These are phyloP conservation scores for Asterella californica DNA, from an alignment of 225 moss, liverwort and hornwort genomes.

Conservation along the genomic window DNA sequence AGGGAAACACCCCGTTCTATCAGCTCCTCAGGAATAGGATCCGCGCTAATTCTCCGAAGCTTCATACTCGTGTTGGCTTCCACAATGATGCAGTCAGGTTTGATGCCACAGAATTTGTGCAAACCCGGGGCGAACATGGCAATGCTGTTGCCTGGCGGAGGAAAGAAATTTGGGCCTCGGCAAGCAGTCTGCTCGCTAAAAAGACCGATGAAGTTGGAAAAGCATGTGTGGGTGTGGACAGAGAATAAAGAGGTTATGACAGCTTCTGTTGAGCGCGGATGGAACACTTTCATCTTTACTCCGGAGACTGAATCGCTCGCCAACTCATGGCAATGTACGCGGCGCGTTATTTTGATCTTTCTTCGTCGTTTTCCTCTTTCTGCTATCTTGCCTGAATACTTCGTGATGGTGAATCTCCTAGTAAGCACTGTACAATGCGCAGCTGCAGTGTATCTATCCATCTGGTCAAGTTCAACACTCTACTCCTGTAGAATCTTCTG, in stretches of 20 bases:
- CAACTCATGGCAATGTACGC: conserved; percentile 59
- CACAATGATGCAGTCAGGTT: not conserved
- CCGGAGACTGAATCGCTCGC: conserved; percentile 64
- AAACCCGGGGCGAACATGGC: not conserved
- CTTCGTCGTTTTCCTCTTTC: too few species aligned
- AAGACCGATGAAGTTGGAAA: conserved; percentile 36
- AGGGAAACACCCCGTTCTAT: too few species aligned
- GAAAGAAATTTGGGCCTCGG: conserved; percentile 9
- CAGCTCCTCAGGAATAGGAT: too few species aligned
- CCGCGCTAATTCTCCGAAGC: too few species aligned
- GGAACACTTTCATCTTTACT: conserved; percentile 76
- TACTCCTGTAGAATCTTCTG: too few species aligned
- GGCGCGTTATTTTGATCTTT: too few species aligned
- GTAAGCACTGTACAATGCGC: too few species aligned
- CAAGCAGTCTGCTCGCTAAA: conserved; percentile 24
- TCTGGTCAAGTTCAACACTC: too few species aligned
- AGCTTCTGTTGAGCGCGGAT: conserved; percentile 78
- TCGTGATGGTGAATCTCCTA: too few species aligned
- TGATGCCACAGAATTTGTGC: not conserved
- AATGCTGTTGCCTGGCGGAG: not conserved
- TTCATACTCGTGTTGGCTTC: not conserved
- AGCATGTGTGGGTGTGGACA: conserved; percentile 84
- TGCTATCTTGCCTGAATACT: too few species aligned
- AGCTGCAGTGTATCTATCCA: too few species aligned
- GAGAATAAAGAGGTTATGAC: conserved; percentile 89